Evolutionary conservation across 1,139 yeast genomes (phyloP).

Genomic region (Lipomyces yarrowii): DNA sequence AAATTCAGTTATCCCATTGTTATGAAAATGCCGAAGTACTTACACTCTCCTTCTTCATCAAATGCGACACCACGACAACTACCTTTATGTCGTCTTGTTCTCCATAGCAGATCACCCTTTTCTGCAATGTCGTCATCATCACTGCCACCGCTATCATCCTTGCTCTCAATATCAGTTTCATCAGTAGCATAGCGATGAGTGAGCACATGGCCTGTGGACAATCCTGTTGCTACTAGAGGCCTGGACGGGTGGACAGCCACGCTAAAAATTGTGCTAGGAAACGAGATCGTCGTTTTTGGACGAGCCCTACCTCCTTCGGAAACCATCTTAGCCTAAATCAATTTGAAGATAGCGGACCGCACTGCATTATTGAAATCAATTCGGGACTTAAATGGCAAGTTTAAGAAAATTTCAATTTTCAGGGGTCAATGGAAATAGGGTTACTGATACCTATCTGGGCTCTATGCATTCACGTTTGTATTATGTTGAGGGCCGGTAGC

Average conservation of each 20-base stretch:
- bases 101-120: conserved; percentile 53
- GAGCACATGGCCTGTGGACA: conserved; percentile 69
- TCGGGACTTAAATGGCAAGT: too few relatives aligned
- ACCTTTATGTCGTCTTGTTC: conserved; percentile 87
- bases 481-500: too few relatives aligned
- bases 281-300: conserved; percentile 8
- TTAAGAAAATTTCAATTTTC: neutral
- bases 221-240: conserved; percentile 64
- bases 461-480: neutral
- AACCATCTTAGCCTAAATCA: neutral
- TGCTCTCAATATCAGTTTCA: conserved; percentile 46
- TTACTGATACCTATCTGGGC: too few relatives aligned
- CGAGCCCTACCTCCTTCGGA: neutral
- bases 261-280: conserved; percentile 50
- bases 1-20: neutral
- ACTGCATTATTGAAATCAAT: neutral
- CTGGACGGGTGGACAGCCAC: conserved; percentile 69
- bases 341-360: neutral
- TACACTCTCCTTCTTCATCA: conserved; percentile 62
- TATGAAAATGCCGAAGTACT: conserved; percentile 28
- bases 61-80: conserved; percentile 77
- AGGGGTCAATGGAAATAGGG: neutral
- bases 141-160: conserved; percentile 39
- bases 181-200: conserved; percentile 52
- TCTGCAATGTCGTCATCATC: neutral